Conservation (phyloP, 164 flowering plant species). For the Vitis amurensis region DNA sequence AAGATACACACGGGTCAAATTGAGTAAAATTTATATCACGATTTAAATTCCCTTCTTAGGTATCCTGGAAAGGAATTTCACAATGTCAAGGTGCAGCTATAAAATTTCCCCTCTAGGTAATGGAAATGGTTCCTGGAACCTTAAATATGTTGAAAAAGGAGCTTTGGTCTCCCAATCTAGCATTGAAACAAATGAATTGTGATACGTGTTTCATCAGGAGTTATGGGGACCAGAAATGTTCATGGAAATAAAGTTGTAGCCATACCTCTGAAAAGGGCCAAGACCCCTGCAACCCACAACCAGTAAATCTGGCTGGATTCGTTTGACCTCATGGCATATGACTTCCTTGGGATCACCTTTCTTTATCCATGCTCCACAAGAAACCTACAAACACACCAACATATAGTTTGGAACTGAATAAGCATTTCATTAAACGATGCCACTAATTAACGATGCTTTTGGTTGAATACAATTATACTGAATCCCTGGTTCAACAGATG, state of each 20-base stretch:
- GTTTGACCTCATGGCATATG: constrained; percentile 76
- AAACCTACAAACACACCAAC: constrained; percentile 38
- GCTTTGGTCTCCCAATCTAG: too few relatives aligned
- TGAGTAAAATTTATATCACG: background rate
- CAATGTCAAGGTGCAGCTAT: too few relatives aligned
- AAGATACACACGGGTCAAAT: background rate
- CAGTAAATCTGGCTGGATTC: constrained; percentile 77
- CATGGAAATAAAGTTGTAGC: background rate
- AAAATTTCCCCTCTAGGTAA: too few relatives aligned
- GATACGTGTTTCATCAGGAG: too few relatives aligned
- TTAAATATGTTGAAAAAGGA: too few relatives aligned
- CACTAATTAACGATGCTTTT: background rate
- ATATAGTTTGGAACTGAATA: background rate
- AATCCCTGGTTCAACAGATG: too few relatives aligned
- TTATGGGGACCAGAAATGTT: too few relatives aligned
- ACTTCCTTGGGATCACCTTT: constrained; percentile 88
- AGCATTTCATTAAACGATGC: background rate
- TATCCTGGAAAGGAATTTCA: too few relatives aligned
- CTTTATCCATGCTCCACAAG: constrained; percentile 91
- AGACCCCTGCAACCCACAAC: constrained; percentile 95
- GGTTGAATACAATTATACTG: too few relatives aligned
- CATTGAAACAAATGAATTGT: too few relatives aligned
- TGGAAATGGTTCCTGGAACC: too few relatives aligned
- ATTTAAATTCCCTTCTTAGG: too few relatives aligned
- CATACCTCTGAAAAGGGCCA: constrained; percentile 92